Percentiles rank a stretch among this genome's conserved stretches.
These are phyloP conservation scores for Laetiporus sulphureus DNA, from an alignment of 1,284 basidiomycete species.

Conservation along the genomic window DNA sequence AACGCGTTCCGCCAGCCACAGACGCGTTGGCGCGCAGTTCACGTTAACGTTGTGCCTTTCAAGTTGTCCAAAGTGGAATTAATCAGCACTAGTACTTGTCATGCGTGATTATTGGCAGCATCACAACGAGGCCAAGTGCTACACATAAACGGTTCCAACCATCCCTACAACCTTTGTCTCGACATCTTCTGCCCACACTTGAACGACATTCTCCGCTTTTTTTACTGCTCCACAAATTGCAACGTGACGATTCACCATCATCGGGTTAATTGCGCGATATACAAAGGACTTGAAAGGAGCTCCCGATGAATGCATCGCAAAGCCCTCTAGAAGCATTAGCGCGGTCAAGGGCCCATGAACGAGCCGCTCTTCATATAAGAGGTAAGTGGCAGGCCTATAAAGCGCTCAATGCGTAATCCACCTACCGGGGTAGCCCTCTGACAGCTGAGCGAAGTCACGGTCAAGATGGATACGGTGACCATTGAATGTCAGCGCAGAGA, in stretches of 20 bases:
- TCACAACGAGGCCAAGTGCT: too few species aligned
- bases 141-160: constrained; percentile 40
- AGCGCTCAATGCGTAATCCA: constrained; percentile 1
- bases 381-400: neutral
- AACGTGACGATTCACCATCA: constrained; percentile 57
- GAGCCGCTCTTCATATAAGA: constrained; percentile 48
- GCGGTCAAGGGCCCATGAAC: constrained; percentile 82
- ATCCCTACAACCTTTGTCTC: constrained; percentile 55
- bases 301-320: constrained; percentile 40
- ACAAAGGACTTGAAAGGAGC: constrained; percentile 47
- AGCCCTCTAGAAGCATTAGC: constrained; percentile 65
- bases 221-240: constrained; percentile 48
- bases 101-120: too few species aligned
- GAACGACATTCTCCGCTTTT: constrained; percentile 19
- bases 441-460: constrained; percentile 56
- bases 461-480: constrained; percentile 72
- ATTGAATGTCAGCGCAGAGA: constrained; percentile 80
- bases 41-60: too few species aligned
- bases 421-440: constrained; percentile 72
- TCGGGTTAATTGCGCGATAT: constrained; percentile 71
- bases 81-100: too few species aligned
- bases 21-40: constrained; percentile 12
- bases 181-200: constrained; percentile 26
- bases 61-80: too few species aligned
- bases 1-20: constrained; percentile 18